phyloP scores from a whole-genome alignment of 805 yeast genomes.

The Hanseniaspora lindneri region DNA sequence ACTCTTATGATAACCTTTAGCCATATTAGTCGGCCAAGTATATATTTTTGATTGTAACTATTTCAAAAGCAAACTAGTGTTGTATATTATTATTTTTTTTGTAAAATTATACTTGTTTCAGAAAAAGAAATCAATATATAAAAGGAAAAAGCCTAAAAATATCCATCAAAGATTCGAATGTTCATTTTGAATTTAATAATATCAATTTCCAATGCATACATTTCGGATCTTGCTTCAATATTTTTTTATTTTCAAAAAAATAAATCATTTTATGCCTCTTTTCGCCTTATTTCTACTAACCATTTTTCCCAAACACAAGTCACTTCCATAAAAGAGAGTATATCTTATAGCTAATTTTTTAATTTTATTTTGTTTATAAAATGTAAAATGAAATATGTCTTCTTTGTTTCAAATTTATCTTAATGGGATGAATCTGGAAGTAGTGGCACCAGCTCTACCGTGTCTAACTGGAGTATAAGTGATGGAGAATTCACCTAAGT shows the following conservation, averaged over 20 bases:
- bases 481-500: slow-evolving; percentile 99
- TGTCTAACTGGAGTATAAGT: slow-evolving; percentile 99
- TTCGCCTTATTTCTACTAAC: neutral
- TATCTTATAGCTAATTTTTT: neutral
- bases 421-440: slow-evolving; percentile 68
- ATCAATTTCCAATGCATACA: no score
- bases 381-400: neutral
- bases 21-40: no score
- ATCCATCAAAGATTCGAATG: no score
- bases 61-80: neutral
- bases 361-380: neutral
- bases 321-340: neutral
- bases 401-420: slow-evolving; percentile 29
- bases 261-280: neutral
- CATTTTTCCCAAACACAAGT: neutral
- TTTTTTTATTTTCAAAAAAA: no score
- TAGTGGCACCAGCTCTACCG: slow-evolving; percentile 90
- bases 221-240: no score
- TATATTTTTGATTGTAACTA: no score
- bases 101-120: neutral
- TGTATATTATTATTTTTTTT: neutral
- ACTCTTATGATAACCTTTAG: neutral
- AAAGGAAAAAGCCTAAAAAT: neutral
- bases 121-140: neutral
- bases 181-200: no score